Conservation (phyloP, 192 early-diverging fungal species). For the Backusella mclennaniae region DNA sequence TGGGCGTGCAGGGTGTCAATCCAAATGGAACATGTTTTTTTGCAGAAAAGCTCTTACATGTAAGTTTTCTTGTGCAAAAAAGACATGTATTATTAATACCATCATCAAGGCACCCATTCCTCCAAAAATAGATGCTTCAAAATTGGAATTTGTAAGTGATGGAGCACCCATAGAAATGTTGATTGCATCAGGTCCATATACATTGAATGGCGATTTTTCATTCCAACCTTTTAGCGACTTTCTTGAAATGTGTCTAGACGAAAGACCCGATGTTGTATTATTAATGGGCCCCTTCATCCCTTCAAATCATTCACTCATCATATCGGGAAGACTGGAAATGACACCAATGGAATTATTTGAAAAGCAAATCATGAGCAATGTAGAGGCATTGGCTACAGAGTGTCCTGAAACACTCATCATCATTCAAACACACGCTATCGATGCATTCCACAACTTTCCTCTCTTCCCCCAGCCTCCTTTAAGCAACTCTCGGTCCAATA, state of each 20-base stretch:
- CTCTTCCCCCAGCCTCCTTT: slow-evolving; percentile 89
- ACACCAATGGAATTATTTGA: slow-evolving; percentile 65
- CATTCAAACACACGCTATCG: slow-evolving; percentile 76
- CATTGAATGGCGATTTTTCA: slow-evolving; percentile 70
- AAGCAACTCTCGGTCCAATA: slow-evolving; percentile 17
- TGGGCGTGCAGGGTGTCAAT: slow-evolving; percentile 17
- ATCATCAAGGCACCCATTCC: slow-evolving; percentile 44
- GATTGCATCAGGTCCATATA: slow-evolving; percentile 85
- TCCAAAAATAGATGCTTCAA: slow-evolving; percentile 13
- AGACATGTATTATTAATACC: background rate
- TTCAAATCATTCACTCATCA: slow-evolving; percentile 55
- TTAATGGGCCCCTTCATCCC: slow-evolving; percentile 78
- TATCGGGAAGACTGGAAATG: slow-evolving; percentile 51
- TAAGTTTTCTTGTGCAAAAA: background rate
- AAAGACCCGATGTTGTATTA: slow-evolving; percentile 79
- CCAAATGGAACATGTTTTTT: slow-evolving; percentile 45
- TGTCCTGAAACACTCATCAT: slow-evolving; percentile 52
- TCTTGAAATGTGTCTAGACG: slow-evolving; percentile 52
- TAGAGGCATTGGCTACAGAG: slow-evolving; percentile 50
- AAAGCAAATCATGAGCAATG: slow-evolving; percentile 51
- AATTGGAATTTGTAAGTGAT: background rate
- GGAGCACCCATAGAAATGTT: slow-evolving; percentile 53
- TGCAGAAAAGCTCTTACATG: slow-evolving; percentile 34
- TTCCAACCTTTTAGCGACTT: slow-evolving; percentile 85
- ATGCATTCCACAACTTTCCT: slow-evolving; percentile 68